Evolutionary conservation across 495 filamentous ascomycete species (phyloP).

Genomic region (Peziza echinospora): DNA sequence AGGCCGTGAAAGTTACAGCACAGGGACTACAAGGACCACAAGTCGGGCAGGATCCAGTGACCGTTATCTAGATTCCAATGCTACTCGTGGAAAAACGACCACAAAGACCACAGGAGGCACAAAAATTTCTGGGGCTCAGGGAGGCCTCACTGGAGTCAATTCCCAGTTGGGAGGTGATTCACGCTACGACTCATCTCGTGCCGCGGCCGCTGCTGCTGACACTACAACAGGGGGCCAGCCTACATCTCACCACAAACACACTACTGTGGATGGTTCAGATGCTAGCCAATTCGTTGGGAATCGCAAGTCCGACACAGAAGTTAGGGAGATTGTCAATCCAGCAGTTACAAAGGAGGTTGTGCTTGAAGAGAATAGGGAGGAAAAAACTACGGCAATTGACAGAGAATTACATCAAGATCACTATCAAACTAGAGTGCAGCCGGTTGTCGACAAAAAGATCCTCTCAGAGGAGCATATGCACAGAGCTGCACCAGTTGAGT

Average conservation of each 20-base stretch:
- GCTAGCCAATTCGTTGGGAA: neutral
- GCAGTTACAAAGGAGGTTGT: slow-evolving; percentile 36
- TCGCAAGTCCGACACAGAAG: slow-evolving; percentile 8
- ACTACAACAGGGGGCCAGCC: too few species aligned
- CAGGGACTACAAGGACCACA: neutral
- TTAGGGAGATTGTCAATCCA: slow-evolving; percentile 30
- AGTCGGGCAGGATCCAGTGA: neutral
- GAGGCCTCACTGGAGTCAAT: neutral
- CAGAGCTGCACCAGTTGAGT: slow-evolving; percentile 30
- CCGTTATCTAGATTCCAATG: neutral
- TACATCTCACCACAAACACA: too few species aligned
- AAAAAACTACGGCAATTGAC: slow-evolving; percentile 35
- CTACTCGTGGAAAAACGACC: too few species aligned
- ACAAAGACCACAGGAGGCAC: neutral
- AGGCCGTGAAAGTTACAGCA: neutral
- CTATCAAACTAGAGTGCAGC: slow-evolving; percentile 34
- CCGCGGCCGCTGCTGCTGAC: too few species aligned
- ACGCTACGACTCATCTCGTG: too few species aligned
- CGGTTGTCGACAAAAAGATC: slow-evolving; percentile 26
- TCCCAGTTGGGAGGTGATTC: neutral
- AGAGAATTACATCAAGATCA: slow-evolving; percentile 41
- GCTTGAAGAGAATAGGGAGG: slow-evolving; percentile 28
- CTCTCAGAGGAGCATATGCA: slow-evolving; percentile 28
- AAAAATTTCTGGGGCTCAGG: neutral
- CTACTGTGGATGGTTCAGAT: neutral